These are phyloP conservation scores for Harrya chromipes DNA, from an alignment of 768 basidiomycete species.

Conservation along the genomic window DNA sequence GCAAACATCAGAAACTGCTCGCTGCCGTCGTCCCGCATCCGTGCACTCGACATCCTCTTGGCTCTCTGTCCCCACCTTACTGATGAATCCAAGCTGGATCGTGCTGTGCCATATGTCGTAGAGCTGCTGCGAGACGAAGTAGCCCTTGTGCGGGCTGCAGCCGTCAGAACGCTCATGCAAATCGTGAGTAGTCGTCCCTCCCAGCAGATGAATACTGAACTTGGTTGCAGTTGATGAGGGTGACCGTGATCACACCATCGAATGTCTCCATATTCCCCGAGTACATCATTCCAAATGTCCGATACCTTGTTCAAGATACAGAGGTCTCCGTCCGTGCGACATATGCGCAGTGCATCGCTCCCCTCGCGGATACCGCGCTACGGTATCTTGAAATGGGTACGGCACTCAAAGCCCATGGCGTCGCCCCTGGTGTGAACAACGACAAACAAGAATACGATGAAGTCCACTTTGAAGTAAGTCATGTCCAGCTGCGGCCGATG, in stretches of 20 bases:
- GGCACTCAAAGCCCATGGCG: constrained; percentile 79
- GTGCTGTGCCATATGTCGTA: constrained; percentile 89
- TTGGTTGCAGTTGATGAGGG: constrained; percentile 51
- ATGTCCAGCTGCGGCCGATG: not conserved
- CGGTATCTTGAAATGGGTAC: constrained; percentile 93
- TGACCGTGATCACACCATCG: constrained; percentile 64
- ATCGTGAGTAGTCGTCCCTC: constrained; percentile 50
- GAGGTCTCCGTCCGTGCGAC: constrained; percentile 81
- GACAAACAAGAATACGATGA: constrained; percentile 74
- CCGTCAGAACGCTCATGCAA: constrained; percentile 76
- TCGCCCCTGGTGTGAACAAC: constrained; percentile 38
- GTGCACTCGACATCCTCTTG: constrained; percentile 82
- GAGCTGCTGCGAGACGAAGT: constrained; percentile 86
- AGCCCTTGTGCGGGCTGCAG: constrained; percentile 76
- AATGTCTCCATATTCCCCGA: constrained; percentile 83
- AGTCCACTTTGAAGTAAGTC: constrained; percentile 72
- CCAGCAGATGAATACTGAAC: constrained; percentile 15
- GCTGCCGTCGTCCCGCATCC: constrained; percentile 82
- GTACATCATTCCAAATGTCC: constrained; percentile 90
- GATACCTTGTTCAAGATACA: constrained; percentile 75
- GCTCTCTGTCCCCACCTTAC: constrained; percentile 78
- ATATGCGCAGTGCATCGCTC: constrained; percentile 82
- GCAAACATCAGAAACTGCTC: constrained; percentile 87
- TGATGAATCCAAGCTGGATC: constrained; percentile 93
- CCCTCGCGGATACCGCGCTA: constrained; percentile 81